These are phyloP conservation scores for Alternaria longipes DNA, from an alignment of 2,329 filamentous ascomycete genomes.

Conservation along the genomic window DNA sequence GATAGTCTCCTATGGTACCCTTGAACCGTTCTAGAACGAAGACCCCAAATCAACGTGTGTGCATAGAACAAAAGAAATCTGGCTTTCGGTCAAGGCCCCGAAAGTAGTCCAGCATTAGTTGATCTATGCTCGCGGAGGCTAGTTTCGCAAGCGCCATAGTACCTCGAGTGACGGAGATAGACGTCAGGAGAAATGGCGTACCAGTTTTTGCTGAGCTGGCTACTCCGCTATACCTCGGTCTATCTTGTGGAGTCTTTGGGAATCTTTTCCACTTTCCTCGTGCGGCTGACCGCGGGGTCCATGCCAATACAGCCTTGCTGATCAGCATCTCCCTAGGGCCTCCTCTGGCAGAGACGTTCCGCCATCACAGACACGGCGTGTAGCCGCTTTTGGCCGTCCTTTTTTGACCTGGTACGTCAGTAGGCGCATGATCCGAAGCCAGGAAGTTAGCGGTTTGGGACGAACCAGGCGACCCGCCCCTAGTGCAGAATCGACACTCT, in stretches of 20 bases:
- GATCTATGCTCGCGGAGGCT: not conserved
- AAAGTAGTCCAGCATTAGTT: not conserved
- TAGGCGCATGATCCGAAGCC: not conserved
- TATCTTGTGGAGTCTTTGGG: not conserved
- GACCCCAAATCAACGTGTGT: not conserved
- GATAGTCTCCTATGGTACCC: not conserved
- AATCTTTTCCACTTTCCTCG: not conserved
- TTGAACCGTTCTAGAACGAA: not conserved
- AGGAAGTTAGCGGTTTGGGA: not conserved
- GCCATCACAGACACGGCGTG: conserved; percentile 1
- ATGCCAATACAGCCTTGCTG: not conserved
- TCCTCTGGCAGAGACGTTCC: conserved; percentile 1
- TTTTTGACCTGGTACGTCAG: not conserved
- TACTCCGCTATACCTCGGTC: not conserved
- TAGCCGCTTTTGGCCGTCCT: conserved; percentile 10
- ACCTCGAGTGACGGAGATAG: not conserved
- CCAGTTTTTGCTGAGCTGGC: not conserved
- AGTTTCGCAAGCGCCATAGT: not conserved
- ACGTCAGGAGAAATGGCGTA: not conserved
- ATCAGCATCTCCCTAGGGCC: conserved; percentile 5
- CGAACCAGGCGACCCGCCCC: not conserved
- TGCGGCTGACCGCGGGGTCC: not conserved
- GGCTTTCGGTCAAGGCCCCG: not conserved
- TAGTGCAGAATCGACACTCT: conserved; percentile 4
- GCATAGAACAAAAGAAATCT: not conserved